A percentile compares a stretch with the other conserved stretches of the same genome.
Evolutionary conservation across 1,284 basidiomycete genomes (phyloP).

Genomic region (Xerocomus amazonicus): DNA sequence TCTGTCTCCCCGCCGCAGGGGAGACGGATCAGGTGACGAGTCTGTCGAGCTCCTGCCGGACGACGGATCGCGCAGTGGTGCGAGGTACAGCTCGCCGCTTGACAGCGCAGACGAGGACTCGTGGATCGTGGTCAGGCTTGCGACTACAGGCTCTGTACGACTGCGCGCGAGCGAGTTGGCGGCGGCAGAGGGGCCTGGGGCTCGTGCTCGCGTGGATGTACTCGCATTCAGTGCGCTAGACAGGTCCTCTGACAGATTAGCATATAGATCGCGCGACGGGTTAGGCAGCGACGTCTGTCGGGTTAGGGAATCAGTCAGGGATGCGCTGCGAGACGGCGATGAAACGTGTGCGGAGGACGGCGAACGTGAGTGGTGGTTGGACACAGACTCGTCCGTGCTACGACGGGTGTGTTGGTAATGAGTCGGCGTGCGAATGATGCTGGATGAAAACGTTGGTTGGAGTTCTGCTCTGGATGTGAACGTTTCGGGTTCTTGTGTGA

Average conservation of each 20-base stretch:
- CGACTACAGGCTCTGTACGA: conserved; percentile 34
- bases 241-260: conserved; percentile 53
- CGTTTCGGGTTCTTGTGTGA: conserved; percentile 30
- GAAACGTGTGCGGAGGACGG: conserved; percentile 25
- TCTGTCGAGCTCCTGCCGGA: conserved; percentile 9
- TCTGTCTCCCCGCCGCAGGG: conserved; percentile 12
- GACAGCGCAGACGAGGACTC: conserved; percentile 31
- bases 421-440: conserved; percentile 59
- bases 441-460: conserved; percentile 61
- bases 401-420: conserved; percentile 26
- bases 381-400: conserved; percentile 17
- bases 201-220: conserved; percentile 11
- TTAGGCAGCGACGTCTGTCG: conserved; percentile 32
- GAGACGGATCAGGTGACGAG: conserved; percentile 26
- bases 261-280: conserved; percentile 26
- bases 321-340: conserved; percentile 15
- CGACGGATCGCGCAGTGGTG: conserved; percentile 18
- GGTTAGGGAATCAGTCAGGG: conserved; percentile 18
- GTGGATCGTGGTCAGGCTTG: conserved; percentile 33
- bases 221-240: conserved; percentile 47
- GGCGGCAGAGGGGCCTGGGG: neutral
- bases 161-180: conserved; percentile 25
- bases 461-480: conserved; percentile 50
- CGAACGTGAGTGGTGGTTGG: conserved; percentile 21
- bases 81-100: conserved; percentile 28